Evolutionary conservation across 2,329 filamentous ascomycete genomes (phyloP), one percentile per base, ranked within the genome.

Genomic region (Basipetospora chlamydospora): DNA sequence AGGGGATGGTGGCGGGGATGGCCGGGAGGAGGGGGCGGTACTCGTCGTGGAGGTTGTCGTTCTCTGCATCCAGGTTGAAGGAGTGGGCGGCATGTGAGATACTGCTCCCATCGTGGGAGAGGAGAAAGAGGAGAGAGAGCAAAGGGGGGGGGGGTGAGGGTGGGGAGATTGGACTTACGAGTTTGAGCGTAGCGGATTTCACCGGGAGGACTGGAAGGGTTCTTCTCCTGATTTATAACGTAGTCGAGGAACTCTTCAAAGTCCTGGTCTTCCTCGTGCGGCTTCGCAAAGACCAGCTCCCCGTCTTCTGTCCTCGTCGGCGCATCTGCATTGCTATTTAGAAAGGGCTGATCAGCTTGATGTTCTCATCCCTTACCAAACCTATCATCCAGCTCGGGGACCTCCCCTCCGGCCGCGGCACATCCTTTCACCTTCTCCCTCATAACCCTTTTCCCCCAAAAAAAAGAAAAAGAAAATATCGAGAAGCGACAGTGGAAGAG

Each of bases 21-120:
- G 82, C 68, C 1, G 59, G 48, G 49, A 77, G 74, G 3, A 90
- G 65, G 1, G 62, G 47, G 0, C 59, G 43, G 51, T 87, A 90
- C 54, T 90, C 84, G 41, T 75, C 64, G 2, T 77, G 72, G 15
- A 90, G 66, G 49, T 88, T 90, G 53, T 88, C 80, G 50, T 90
- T 86, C 60, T 90, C 76, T 77, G 39, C 11, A 23, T 23, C 11
- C 11, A 6, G 22, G 22, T 6, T 6, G 22, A 23, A 11, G 22
- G 22, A 23, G 22, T 11, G 13, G 6, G 26, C 17, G 11, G 13
- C 29, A 5, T 1, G 3, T 20, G 18, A 37, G 39, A n/a, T n/a
- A n/a, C n/a, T 16, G 22, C 20, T 8, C 10, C n/a, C 10, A 33
- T 9, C 16, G 31, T 7, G 16, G 31, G 31, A 23, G 31, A 18